Conservation (phyloP, 805 yeast species). For the Tetrapisispora namnaoensis region DNA sequence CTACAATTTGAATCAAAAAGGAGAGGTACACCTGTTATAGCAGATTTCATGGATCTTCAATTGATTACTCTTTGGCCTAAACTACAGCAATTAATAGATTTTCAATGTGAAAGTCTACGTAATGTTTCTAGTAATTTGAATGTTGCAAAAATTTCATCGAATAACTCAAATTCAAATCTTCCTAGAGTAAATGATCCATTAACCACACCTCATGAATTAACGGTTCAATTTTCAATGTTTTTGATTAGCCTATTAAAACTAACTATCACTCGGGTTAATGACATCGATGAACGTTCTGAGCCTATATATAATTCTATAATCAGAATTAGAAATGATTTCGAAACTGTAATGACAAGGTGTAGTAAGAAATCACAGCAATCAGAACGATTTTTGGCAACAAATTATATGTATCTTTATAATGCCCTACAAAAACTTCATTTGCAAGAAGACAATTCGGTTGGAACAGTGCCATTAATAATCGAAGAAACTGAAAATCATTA, state of each 20-base stretch:
- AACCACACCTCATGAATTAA: slow-evolving; percentile 47
- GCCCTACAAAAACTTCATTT: slow-evolving; percentile 19
- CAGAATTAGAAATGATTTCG: slow-evolving; percentile 71
- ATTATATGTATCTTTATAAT: slow-evolving; percentile 29
- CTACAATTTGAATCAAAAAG: slow-evolving; percentile 58
- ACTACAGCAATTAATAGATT: slow-evolving; percentile 66
- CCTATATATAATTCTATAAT: slow-evolving; percentile 64
- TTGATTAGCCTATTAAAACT: slow-evolving; percentile 62
- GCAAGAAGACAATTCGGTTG: slow-evolving; percentile 7
- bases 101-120: slow-evolving; percentile 64
- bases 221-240: slow-evolving; percentile 71
- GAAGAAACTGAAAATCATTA: slow-evolving; percentile 26
- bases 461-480: slow-evolving; percentile 14
- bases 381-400: slow-evolving; percentile 63
- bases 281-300: slow-evolving; percentile 37
- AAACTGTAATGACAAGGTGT: slow-evolving; percentile 62
- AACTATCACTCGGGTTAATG: slow-evolving; percentile 28
- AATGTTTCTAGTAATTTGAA: slow-evolving; percentile 31
- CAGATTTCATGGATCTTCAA: slow-evolving; percentile 58
- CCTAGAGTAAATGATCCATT: slow-evolving; percentile 20
- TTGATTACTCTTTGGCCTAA: slow-evolving; percentile 75
- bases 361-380: slow-evolving; percentile 43
- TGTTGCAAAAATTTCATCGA: slow-evolving; percentile 26
- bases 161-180: slow-evolving; percentile 7
- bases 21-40: slow-evolving; percentile 55